These are phyloP conservation scores for Cercophora scortea DNA, from an alignment of 495 filamentous ascomycete species.

Conservation along the genomic window DNA sequence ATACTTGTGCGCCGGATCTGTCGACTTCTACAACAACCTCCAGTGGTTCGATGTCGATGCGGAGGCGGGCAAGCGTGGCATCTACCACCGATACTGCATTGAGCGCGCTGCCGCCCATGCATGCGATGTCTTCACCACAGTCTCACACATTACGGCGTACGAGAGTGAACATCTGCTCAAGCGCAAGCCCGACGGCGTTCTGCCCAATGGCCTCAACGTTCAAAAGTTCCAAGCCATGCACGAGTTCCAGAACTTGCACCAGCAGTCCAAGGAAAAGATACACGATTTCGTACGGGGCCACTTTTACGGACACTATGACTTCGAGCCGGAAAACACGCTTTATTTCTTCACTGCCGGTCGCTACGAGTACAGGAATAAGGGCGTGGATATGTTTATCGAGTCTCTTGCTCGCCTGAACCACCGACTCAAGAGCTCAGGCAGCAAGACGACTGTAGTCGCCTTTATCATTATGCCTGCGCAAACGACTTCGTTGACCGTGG, in stretches of 20 bases:
- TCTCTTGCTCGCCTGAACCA: slow-evolving; percentile 91
- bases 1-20: slow-evolving; percentile 93
- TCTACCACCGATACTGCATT: slow-evolving; percentile 98
- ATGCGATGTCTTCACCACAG: slow-evolving; percentile 95
- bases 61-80: slow-evolving; percentile 94
- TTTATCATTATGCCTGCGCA: slow-evolving; percentile 99
- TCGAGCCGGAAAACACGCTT: slow-evolving; percentile 92
- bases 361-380: slow-evolving; percentile 97
- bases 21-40: slow-evolving; percentile 99
- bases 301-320: slow-evolving; percentile 97
- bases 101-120: slow-evolving; percentile 87
- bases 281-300: slow-evolving; percentile 97
- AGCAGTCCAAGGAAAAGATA: slow-evolving; percentile 93
- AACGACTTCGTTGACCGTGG: slow-evolving; percentile 91
- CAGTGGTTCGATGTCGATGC: slow-evolving; percentile 95
- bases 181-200: slow-evolving; percentile 91
- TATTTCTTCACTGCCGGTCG: slow-evolving; percentile 96
- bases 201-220: slow-evolving; percentile 95
- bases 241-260: slow-evolving; percentile 97
- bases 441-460: slow-evolving; percentile 93
- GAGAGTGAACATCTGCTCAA: slow-evolving; percentile 97
- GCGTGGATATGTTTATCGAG: slow-evolving; percentile 99
- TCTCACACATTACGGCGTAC: slow-evolving; percentile 97
- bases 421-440: slow-evolving; percentile 72
- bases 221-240: slow-evolving; percentile 98